Evolutionary conservation across 2,329 filamentous ascomycete species (phyloP), one percentile per base, ranked within the genome.

Genomic region (Teratosphaeriaceae sp.): DNA sequence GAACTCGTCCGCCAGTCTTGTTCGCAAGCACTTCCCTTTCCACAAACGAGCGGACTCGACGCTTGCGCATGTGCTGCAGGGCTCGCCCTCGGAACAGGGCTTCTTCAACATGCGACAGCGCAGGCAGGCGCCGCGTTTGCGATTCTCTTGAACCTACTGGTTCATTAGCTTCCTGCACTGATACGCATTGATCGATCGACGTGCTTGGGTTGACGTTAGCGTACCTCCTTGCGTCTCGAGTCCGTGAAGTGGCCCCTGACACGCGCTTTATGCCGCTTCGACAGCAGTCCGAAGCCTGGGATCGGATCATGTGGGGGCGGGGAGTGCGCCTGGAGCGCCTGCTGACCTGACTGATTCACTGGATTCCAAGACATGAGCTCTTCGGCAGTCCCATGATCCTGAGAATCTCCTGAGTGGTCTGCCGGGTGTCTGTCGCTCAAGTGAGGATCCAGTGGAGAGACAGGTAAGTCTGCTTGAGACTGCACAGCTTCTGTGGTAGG

Each of bases 91-190:
- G 7, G 77, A 80, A 52, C 78, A 81, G 35, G 76, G 74, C 53
- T 81, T 81, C 62, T 80, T 81, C 19, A 81, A 63, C 77, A 81
- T 80, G 12, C 77, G 74, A 56, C 78, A 81, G 24, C 78, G 72
- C 48, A 80, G 73, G 53, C 78, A 81, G 6, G 78, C 78, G 11
- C 78, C 78, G 40, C 71, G 67, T 57, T 80, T 79, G 19, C 78
- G 69, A 24, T 79, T 73, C 47, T 76, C 71, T 48, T 77, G 73
- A 2, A 80, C 77, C 29, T 31, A n/a, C n/a, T n/a, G n/a, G n/a
- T n/a, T n/a, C n/a, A n/a, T n/a, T n/a, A n/a, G n/a, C n/a, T n/a
- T n/a, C n/a, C n/a, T n/a, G n/a, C n/a, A n/a, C n/a, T n/a, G n/a
- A n/a, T n/a, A n/a, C n/a, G n/a, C n/a, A n/a, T n/a, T n/a, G n/a